These are phyloP conservation scores for Cercospora sojina DNA, from an alignment of 2,329 filamentous ascomycete genomes.

Conservation along the genomic window DNA sequence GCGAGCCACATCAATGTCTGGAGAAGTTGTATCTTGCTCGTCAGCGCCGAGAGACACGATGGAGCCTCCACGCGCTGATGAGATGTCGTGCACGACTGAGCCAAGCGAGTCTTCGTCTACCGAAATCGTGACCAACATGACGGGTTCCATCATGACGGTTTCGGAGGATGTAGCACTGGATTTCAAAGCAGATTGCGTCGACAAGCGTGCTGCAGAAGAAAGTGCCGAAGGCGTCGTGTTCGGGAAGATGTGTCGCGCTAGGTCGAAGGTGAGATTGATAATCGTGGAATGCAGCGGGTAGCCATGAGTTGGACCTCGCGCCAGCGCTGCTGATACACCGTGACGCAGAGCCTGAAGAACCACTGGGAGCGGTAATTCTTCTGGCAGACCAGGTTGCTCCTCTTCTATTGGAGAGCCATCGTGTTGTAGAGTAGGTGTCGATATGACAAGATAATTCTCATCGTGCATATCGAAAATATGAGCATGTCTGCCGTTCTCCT, in stretches of 20 bases:
- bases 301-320: slow-evolving; percentile 76
- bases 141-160: slow-evolving; percentile 80
- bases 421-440: slow-evolving; percentile 51
- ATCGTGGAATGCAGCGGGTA: slow-evolving; percentile 77
- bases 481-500: slow-evolving; percentile 29
- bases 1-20: slow-evolving; percentile 64
- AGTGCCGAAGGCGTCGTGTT: slow-evolving; percentile 66
- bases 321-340: slow-evolving; percentile 78
- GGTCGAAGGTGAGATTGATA: slow-evolving; percentile 69
- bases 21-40: slow-evolving; percentile 16
- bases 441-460: slow-evolving; percentile 67
- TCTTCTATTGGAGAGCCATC: slow-evolving; percentile 43
- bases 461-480: slow-evolving; percentile 55
- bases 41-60: slow-evolving; percentile 66
- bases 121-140: slow-evolving; percentile 85
- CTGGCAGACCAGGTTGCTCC: slow-evolving; percentile 52
- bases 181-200: slow-evolving; percentile 68
- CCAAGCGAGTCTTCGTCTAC: slow-evolving; percentile 81
- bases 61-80: slow-evolving; percentile 69
- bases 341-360: slow-evolving; percentile 64
- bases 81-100: slow-evolving; percentile 77
- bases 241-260: slow-evolving; percentile 61
- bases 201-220: slow-evolving; percentile 66
- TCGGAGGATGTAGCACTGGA: slow-evolving; percentile 53
- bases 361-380: slow-evolving; percentile 52